Evolutionary conservation across 805 yeast genomes (phyloP).

Genomic region (Tanozyma kutaoensis): DNA sequence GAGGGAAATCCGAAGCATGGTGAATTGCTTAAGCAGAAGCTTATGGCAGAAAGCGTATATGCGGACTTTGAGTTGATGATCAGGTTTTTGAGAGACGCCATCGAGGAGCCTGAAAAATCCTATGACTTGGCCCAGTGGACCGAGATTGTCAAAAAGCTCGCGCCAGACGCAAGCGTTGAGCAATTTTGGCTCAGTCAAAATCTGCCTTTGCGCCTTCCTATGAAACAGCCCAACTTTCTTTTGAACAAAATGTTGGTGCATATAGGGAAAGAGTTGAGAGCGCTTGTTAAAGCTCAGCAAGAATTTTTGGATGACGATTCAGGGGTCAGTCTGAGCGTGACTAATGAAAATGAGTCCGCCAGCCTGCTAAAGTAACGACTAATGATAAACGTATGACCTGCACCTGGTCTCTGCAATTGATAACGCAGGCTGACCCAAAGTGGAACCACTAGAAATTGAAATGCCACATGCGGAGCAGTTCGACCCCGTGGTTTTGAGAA

Average conservation of each 20-base stretch:
- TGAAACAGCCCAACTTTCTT: constrained; percentile 56
- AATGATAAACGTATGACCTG: no score
- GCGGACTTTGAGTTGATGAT: constrained; percentile 14
- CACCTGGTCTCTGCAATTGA: no score
- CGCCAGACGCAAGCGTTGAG: constrained; percentile 4
- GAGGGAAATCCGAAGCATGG: neutral
- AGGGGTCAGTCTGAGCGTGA: no score
- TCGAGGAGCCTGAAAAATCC: constrained; percentile 25
- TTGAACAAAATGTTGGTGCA: constrained; percentile 24
- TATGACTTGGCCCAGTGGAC: constrained; percentile 45
- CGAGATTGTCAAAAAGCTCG: constrained; percentile 17
- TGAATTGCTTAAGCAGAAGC: neutral
- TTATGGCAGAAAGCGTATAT: constrained; percentile 3
- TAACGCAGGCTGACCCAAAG: no score
- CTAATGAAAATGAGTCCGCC: no score
- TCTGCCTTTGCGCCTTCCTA: constrained; percentile 60
- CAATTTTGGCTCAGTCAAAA: constrained; percentile 51
- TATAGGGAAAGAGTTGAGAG: no score
- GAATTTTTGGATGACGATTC: no score
- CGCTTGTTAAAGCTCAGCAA: no score
- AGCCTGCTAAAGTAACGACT: no score
- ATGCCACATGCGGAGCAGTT: no score
- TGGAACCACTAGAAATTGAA: no score
- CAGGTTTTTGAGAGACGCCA: constrained; percentile 17
- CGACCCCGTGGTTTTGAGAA: constrained; percentile 10